phyloP scores from a whole-genome alignment of 1,139 yeast genomes.

The Debaryomyces nepalensis region DNA sequence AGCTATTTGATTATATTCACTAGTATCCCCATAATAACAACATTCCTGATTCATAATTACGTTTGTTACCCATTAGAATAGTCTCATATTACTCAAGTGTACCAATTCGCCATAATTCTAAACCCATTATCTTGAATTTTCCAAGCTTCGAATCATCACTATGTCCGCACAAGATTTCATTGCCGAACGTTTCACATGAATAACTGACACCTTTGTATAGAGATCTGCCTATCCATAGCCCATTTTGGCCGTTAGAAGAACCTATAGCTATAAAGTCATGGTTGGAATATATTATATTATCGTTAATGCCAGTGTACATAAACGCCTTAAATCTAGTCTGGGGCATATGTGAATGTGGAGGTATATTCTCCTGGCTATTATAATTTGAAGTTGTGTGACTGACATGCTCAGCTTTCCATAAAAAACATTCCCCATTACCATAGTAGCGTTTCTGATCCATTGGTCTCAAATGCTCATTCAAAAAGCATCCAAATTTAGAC shows the following conservation, averaged over 20 bases:
- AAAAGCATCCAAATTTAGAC: constrained; percentile 79
- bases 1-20: no score
- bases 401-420: constrained; percentile 68
- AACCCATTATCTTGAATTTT: constrained; percentile 72
- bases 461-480: constrained; percentile 75
- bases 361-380: constrained; percentile 13
- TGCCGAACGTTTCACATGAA: constrained; percentile 85
- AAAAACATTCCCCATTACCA: constrained; percentile 94
- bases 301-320: constrained; percentile 88
- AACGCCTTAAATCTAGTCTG: constrained; percentile 68
- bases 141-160: constrained; percentile 32
- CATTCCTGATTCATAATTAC: no score
- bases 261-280: constrained; percentile 82
- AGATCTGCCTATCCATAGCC: constrained; percentile 83
- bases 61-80: no score
- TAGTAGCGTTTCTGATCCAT: constrained; percentile 74
- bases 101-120: constrained; percentile 88
- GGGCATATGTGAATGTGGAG: not conserved
- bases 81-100: constrained; percentile 23
- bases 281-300: constrained; percentile 83
- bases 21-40: no score
- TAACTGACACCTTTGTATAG: constrained; percentile 78
- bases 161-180: constrained; percentile 73
- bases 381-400: constrained; percentile 3
- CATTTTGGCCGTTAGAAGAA: constrained; percentile 89